phyloP scores from a whole-genome alignment of 2,329 filamentous ascomycete genomes.

The Pseudocercospora fuligena region DNA sequence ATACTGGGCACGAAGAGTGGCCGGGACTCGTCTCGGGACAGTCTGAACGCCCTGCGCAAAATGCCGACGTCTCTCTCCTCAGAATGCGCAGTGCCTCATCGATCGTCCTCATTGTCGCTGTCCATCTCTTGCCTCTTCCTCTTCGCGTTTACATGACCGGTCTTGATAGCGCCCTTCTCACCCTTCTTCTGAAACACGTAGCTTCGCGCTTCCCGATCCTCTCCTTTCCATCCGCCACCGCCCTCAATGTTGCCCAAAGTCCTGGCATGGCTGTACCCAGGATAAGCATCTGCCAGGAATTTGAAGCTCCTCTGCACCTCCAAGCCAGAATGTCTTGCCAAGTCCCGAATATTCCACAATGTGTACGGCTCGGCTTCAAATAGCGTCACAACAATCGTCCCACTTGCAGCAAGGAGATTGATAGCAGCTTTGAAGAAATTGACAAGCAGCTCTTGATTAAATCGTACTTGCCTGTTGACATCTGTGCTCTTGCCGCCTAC shows the following conservation, averaged over 20 bases:
- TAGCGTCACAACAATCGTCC: constrained; percentile 76
- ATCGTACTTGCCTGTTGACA: constrained; percentile 89
- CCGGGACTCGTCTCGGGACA: background rate
- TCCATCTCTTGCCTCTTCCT: constrained; percentile 32
- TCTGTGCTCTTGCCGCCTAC: constrained; percentile 90
- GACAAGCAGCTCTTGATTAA: constrained; percentile 82
- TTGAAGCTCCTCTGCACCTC: constrained; percentile 71
- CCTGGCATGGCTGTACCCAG: constrained; percentile 73
- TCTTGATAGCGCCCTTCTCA: constrained; percentile 28
- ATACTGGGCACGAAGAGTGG: background rate
- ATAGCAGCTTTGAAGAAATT: constrained; percentile 66
- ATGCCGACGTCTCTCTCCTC: background rate
- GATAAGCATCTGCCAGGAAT: constrained; percentile 71
- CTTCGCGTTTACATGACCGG: constrained; percentile 21
- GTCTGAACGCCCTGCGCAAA: background rate
- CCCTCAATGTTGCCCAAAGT: constrained; percentile 66
- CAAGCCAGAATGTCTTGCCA: constrained; percentile 77
- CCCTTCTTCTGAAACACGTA: constrained; percentile 52
- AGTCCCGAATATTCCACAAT: constrained; percentile 89
- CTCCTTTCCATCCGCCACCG: constrained; percentile 55
- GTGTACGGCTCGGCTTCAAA: constrained; percentile 96
- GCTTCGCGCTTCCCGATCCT: constrained; percentile 52
- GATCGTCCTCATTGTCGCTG: constrained; percentile 30
- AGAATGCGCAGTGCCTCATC: background rate
- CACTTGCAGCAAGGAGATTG: constrained; percentile 59